phyloP scores from a whole-genome alignment of 345 rosid species.

The Citrus australasica region DNA sequence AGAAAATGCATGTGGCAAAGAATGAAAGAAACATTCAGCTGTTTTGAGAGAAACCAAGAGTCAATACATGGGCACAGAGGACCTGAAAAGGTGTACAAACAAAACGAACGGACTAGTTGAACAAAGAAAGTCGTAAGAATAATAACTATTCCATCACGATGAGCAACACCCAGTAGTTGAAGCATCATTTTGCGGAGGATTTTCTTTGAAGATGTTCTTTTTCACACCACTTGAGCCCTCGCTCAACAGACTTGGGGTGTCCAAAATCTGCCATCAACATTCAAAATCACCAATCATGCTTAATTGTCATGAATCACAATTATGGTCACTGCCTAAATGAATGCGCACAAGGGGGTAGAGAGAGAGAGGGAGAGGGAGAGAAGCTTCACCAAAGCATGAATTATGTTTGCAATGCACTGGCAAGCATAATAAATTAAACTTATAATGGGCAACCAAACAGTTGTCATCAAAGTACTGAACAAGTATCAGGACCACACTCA shows the following conservation, averaged over 20 bases:
- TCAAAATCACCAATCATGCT: not conserved
- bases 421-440: not conserved
- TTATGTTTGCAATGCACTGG: not conserved
- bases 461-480: not conserved
- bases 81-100: not conserved
- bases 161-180: slow-evolving; percentile 61
- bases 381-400: not conserved
- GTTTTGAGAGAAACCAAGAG: not conserved
- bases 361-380: too few relatives aligned
- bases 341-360: not conserved
- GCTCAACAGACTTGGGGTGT: slow-evolving; percentile 74
- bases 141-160: slow-evolving; percentile 11
- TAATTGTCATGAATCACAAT: not conserved
- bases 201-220: slow-evolving; percentile 82
- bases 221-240: slow-evolving; percentile 73
- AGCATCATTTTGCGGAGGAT: slow-evolving; percentile 49
- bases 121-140: not conserved
- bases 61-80: not conserved
- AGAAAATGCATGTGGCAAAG: not conserved
- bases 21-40: not conserved
- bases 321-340: not conserved
- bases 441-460: not conserved
- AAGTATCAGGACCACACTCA: not conserved
- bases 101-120: not conserved
- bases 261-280: slow-evolving; percentile 64